Evolutionary conservation across 768 basidiomycete species (phyloP).

Genomic region (Leccinum rimulosum): DNA sequence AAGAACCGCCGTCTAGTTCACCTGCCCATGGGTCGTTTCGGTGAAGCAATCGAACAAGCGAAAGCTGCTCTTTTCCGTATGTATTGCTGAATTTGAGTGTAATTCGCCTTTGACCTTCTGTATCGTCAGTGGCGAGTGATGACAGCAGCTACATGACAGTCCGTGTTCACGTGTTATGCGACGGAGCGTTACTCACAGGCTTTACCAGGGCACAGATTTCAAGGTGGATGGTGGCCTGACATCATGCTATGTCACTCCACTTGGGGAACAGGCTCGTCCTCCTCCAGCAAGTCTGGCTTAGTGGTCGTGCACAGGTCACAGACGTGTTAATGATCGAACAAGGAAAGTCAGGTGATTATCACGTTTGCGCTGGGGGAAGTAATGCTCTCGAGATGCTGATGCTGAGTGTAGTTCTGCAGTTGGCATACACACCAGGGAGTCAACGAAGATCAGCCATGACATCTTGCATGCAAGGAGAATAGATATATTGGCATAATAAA

Average conservation of each 20-base stretch:
- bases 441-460: neutral
- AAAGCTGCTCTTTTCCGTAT: constrained; percentile 88
- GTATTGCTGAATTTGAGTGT: constrained; percentile 34
- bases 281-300: constrained; percentile 67
- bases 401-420: neutral
- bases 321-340: neutral
- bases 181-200: constrained; percentile 4
- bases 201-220: constrained; percentile 79
- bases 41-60: constrained; percentile 94
- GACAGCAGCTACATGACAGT: constrained; percentile 97
- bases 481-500: neutral
- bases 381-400: neutral
- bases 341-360: neutral
- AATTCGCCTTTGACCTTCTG: constrained; percentile 8
- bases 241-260: constrained; percentile 88
- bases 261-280: constrained; percentile 69
- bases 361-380: neutral
- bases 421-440: too few species aligned
- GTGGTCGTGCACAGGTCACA: neutral
- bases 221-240: constrained; percentile 94
- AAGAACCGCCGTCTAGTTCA: constrained; percentile 86
- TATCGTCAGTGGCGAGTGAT: constrained; percentile 73
- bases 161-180: constrained; percentile 24
- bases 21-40: constrained; percentile 96
- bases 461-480: neutral